Base-by-base conservation (phyloP, 1,284 basidiomycete species). In the Marasmius tenuissimus region DNA sequence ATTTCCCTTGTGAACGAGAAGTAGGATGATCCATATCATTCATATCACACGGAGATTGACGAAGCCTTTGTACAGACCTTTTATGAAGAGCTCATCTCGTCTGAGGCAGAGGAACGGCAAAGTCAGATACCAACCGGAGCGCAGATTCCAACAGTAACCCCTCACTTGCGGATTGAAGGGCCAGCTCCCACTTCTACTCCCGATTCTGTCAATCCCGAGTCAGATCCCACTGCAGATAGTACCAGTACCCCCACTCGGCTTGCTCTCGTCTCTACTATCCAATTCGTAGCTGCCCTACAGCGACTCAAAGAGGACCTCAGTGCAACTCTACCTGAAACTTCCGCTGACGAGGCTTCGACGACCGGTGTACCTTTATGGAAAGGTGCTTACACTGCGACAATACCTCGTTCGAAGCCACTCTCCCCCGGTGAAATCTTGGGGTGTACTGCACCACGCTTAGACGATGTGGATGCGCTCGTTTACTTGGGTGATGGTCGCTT, bases 401-500 rank as follows among this genome's bases (percentile, higher is more conserved):
- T 99, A 57, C 97, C 97, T 0, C 89, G 97, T 60, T 88, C 94
- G 22, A 95, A 94, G 70, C 97, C 97, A 38, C 83, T 99, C 16
- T 96, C 93, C 22, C 97, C 97, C 0, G 97, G 97, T 42, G 97
- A 99, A 75, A 94, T 99, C 45, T 77, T 99, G 4, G 97, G 97
- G 12, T 99, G 97, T 72, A 99, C 97, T 0, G 96, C 97, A 11
- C 97, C 97, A 3, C 85, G 83, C 53, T 80, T 98, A 11, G 71
- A 75, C 11, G 87, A 92, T 67, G 86, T 93, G 5, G 96, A 98
- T 70, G 96, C 94, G 0, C 73, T 98, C 22, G 80, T 98, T 69
- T 99, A 99, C 74, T 86, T 99, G 35, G 97, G 97, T 22, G 97
- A 99, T 71, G 97, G 97, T 18, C 89, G 97, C 12, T 99, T 99